These are phyloP conservation scores for Albizia julibrissin DNA, from an alignment of 306 rosid species.

Conservation along the genomic window DNA sequence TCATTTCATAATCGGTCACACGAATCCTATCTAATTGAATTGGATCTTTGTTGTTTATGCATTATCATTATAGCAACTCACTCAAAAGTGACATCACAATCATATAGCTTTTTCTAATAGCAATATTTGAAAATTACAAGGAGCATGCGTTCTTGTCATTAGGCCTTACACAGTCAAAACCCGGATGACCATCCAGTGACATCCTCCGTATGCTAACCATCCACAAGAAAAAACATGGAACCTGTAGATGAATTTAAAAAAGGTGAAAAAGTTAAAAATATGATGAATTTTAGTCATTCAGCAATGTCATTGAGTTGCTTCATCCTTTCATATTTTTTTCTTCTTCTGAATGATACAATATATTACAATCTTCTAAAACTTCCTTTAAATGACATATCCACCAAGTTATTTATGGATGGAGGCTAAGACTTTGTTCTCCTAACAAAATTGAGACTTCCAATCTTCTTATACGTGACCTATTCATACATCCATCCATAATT, in stretches of 20 bases:
- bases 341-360: constrained; percentile 19
- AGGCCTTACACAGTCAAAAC: constrained; percentile 79
- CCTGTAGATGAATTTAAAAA: constrained; percentile 50
- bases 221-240: constrained; percentile 91
- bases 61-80: constrained; percentile 24
- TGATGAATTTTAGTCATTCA: constrained; percentile 10
- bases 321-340: constrained; percentile 10
- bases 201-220: constrained; percentile 78
- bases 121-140: constrained; percentile 30
- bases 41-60: constrained; percentile 10
- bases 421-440: not conserved
- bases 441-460: not conserved
- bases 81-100: constrained; percentile 16
- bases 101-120: not conserved
- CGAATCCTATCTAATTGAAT: constrained; percentile 23
- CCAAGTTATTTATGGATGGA: not conserved
- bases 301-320: constrained; percentile 9
- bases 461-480: not conserved
- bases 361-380: constrained; percentile 2
- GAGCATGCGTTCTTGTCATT: not conserved
- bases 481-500: not conserved
- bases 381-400: not conserved
- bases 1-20: constrained; percentile 21
- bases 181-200: constrained; percentile 82
- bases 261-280: constrained; percentile 26